Evolutionary conservation across 768 basidiomycete species (phyloP), one percentile per base, ranked within the genome.

Genomic region (Hebeloma cylindrosporum): DNA sequence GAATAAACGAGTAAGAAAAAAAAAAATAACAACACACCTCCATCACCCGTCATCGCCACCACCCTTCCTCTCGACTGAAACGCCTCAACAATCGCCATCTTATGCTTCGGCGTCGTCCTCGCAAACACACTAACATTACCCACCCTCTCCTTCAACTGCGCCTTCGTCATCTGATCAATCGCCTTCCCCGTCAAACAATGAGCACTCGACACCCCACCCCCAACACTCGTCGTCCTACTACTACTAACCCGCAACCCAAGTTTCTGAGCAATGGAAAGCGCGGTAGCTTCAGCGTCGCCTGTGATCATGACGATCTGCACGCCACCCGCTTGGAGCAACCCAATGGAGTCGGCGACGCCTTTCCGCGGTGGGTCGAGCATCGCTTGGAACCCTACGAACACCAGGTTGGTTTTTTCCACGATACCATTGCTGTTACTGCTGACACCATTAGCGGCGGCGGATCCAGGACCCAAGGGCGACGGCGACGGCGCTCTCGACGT

Each of bases 241-340:
- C 92, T 73, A 32, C 82, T 82, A 18, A 93, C 78, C 8, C 80
- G 76, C 56, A 97, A 68, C 18, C 94, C 94, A 13, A 98, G 77
- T 56, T 90, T 76, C 58, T 80, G 77, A 26, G 93, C 95, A 45
- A 96, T 95, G 37, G 88, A 82, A 25, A 94, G 59, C 2, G 95
- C 94, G 1, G 94, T 98, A 43, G 84, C 76, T 64, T 93, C 91
- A 26, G 93, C 85, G 57, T 98, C 94, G 3, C 94, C 94, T 0
- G 95, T 97, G 60, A 97, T 96, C 94, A 98, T 97, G 32, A 97
- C 85, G n/a, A 97, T 84, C 57, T 94, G 92, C 37, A 98, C 87
- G 4, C 93, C 92, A 18, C 88, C 93, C 20, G 73, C 68, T 58
- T 93, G 89, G 26, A 97, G 71, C 21, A 88, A 68, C 28, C 74